These are phyloP conservation scores for Rhinocladiella similis DNA, from an alignment of 2,329 filamentous ascomycete genomes.

Conservation along the genomic window DNA sequence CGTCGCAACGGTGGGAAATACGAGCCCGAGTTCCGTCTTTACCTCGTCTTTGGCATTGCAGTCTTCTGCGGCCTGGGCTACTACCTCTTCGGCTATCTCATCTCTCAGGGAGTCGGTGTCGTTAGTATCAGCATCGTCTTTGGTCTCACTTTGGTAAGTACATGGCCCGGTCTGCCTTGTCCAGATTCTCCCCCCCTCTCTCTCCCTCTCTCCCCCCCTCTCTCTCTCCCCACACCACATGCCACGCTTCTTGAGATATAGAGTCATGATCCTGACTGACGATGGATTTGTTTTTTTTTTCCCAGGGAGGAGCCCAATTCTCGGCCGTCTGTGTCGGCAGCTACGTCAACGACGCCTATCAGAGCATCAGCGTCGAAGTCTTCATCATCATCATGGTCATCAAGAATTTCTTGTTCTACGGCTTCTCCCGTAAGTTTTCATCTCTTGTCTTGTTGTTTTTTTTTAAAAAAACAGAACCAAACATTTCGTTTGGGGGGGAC, in stretches of 20 bases:
- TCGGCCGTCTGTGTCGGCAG: slow-evolving; percentile 77
- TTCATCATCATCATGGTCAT: slow-evolving; percentile 89
- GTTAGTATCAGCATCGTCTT: slow-evolving; percentile 74
- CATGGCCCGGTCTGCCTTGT: too few species aligned
- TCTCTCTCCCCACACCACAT: too few species aligned
- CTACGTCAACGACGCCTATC: slow-evolving; percentile 90
- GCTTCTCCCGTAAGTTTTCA: slow-evolving; percentile 34
- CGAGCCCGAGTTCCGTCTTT: slow-evolving; percentile 83
- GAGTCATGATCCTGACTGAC: slow-evolving; percentile 63
- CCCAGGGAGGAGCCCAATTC: slow-evolving; percentile 64
- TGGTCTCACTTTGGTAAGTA: neutral
- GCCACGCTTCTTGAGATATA: too few species aligned
- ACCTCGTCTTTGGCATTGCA: slow-evolving; percentile 78
- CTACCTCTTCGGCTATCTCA: slow-evolving; percentile 43
- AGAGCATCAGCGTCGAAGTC: slow-evolving; percentile 80
- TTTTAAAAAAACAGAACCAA: too few species aligned
- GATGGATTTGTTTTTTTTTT: too few species aligned
- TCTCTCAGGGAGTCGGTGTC: slow-evolving; percentile 29
- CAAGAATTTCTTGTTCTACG: slow-evolving; percentile 89
- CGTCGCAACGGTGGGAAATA: slow-evolving; percentile 75
- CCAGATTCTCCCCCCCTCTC: too few species aligned
- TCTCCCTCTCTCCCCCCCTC: too few species aligned
- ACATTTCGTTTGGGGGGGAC: too few species aligned
- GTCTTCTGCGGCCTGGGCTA: slow-evolving; percentile 75
- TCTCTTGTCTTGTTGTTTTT: too few species aligned